Evolutionary conservation across 1,284 basidiomycete genomes (phyloP).

Genomic region (Mrakiaceae sp.): DNA sequence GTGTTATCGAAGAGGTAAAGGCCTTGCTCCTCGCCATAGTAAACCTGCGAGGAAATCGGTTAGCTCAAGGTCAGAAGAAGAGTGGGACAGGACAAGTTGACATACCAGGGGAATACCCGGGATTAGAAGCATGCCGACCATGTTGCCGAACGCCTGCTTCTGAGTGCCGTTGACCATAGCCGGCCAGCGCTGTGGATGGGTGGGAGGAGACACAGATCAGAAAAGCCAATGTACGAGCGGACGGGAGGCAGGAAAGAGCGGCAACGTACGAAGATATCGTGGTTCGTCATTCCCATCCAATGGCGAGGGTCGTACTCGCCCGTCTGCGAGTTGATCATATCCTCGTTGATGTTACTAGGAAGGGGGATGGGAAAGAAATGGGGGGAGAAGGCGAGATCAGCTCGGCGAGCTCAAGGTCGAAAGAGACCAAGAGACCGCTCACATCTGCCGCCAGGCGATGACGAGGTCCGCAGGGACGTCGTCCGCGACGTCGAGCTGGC

Average conservation of each 20-base stretch:
- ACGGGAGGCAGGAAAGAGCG: too few species aligned
- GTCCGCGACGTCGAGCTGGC: slow-evolving; percentile 59
- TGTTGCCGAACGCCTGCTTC: slow-evolving; percentile 58
- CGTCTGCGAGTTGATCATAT: slow-evolving; percentile 62
- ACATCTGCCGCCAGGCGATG: slow-evolving; percentile 73
- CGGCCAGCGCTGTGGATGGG: slow-evolving; percentile 52
- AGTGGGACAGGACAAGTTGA: not conserved
- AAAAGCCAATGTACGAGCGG: too few species aligned
- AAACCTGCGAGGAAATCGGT: slow-evolving; percentile 37
- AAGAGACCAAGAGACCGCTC: not conserved
- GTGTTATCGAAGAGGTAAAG: slow-evolving; percentile 73
- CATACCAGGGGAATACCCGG: slow-evolving; percentile 57
- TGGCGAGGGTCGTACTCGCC: slow-evolving; percentile 65
- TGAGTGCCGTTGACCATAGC: slow-evolving; percentile 45
- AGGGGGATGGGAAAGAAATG: too few species aligned
- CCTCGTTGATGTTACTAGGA: slow-evolving; percentile 54
- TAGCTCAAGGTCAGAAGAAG: not conserved
- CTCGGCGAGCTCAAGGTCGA: too few species aligned
- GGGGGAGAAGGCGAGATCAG: not conserved
- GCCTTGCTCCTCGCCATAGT: slow-evolving; percentile 77
- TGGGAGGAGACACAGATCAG: too few species aligned
- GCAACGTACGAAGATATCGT: slow-evolving; percentile 52
- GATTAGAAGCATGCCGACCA: slow-evolving; percentile 69
- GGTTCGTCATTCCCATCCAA: slow-evolving; percentile 70
- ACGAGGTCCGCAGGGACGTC: slow-evolving; percentile 64